A percentile compares a stretch with the other conserved stretches of the same genome.
phyloP scores from a whole-genome alignment of 805 yeast species.

The Debaryomyces hansenii region DNA sequence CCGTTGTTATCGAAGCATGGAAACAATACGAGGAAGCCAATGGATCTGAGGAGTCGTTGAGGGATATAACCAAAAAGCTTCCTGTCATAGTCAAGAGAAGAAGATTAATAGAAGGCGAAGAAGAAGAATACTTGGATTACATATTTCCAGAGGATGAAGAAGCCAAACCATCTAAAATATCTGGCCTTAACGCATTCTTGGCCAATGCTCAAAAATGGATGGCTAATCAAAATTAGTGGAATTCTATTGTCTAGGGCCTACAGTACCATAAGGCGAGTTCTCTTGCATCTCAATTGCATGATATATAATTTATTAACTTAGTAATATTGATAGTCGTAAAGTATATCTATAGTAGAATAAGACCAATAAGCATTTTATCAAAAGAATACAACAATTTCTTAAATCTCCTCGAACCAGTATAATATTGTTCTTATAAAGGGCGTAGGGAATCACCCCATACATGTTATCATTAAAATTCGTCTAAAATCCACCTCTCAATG shows the following conservation, averaged over 20 bases:
- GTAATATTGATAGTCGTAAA: too few relatives aligned
- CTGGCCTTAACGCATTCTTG: conserved; percentile 36
- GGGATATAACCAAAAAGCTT: conserved; percentile 41
- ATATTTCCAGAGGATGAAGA: conserved; percentile 64
- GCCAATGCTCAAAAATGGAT: conserved; percentile 40
- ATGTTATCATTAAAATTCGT: background rate
- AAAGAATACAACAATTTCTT: too few relatives aligned
- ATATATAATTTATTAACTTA: too few relatives aligned
- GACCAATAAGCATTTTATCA: too few relatives aligned
- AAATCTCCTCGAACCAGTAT: too few relatives aligned
- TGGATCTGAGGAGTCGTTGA: conserved; percentile 47
- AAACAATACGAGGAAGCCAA: conserved; percentile 61
- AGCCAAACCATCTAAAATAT: conserved; percentile 12
- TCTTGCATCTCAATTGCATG: too few relatives aligned
- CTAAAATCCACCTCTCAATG: conserved; percentile 79
- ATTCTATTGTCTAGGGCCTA: too few relatives aligned
- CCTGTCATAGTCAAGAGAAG: conserved; percentile 56
- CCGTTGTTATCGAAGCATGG: conserved; percentile 59
- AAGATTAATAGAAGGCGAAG: conserved; percentile 44
- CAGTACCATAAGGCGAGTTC: too few relatives aligned
- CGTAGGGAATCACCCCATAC: too few relatives aligned
- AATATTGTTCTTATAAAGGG: too few relatives aligned
- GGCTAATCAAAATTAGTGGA: background rate
- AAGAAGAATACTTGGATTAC: conserved; percentile 59
- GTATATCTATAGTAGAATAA: too few relatives aligned